These are phyloP conservation scores for Cytauxzoon felis DNA, from an alignment of 169 alveolate species.

Conservation along the genomic window DNA sequence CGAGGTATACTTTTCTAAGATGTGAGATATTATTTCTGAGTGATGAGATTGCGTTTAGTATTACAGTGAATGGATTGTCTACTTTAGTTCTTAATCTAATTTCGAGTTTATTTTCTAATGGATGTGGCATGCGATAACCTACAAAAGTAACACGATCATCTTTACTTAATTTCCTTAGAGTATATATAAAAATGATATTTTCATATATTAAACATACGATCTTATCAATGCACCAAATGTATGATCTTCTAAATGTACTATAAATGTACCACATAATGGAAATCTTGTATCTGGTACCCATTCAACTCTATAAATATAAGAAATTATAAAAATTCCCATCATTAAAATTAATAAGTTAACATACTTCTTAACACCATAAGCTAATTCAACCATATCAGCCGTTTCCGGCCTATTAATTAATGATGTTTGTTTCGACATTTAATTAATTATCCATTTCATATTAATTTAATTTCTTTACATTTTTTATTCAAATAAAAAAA, in stretches of 20 bases:
- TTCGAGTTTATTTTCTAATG: slow-evolving; percentile 76
- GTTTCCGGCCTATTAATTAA: slow-evolving; percentile 62
- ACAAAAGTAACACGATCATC: slow-evolving; percentile 87
- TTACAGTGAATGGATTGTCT: slow-evolving; percentile 50
- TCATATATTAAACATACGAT: slow-evolving; percentile 53
- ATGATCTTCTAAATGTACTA: slow-evolving; percentile 87
- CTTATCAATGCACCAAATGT: slow-evolving; percentile 85
- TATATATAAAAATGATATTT: neutral
- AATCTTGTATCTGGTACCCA: slow-evolving; percentile 85
- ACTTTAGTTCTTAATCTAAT: slow-evolving; percentile 37
- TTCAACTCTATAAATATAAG: slow-evolving; percentile 66
- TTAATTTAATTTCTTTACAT: no score
- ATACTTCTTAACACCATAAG: slow-evolving; percentile 55
- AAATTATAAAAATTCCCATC: neutral
- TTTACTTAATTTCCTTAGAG: slow-evolving; percentile 74
- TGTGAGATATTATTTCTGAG: slow-evolving; percentile 26
- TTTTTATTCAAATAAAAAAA: no score
- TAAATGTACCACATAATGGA: slow-evolving; percentile 85
- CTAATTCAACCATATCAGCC: slow-evolving; percentile 64
- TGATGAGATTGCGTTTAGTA: slow-evolving; percentile 39
- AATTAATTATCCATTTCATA: no score
- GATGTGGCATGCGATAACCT: slow-evolving; percentile 90
- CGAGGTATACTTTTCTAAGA: slow-evolving; percentile 49
- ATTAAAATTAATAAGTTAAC: neutral
- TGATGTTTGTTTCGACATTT: slow-evolving; percentile 57